Evolutionary conservation across 2,329 filamentous ascomycete genomes (phyloP).

Genomic region (Neospermospora avenae): DNA sequence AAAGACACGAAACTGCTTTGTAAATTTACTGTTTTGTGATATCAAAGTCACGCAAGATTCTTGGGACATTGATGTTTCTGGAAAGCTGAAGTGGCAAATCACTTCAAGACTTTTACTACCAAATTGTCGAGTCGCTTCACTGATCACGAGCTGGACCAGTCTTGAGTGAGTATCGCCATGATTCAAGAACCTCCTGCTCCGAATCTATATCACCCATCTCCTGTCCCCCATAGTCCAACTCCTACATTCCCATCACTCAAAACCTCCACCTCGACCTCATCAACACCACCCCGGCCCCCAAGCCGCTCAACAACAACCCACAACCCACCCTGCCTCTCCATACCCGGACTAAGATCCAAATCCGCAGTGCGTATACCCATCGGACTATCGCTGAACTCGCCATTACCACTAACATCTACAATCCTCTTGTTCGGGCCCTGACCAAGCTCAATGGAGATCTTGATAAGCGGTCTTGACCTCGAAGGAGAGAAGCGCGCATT

Average conservation of each 20-base stretch:
- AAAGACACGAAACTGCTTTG: no score
- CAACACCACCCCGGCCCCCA: slow-evolving; percentile 45
- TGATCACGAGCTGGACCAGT: no score
- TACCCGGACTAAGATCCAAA: slow-evolving; percentile 69
- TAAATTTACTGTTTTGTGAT: no score
- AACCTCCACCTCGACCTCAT: slow-evolving; percentile 52
- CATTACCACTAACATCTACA: slow-evolving; percentile 65
- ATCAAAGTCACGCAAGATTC: no score
- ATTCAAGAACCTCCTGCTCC: not conserved
- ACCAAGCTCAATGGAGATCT: slow-evolving; percentile 70
- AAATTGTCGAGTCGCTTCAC: no score
- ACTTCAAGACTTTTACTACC: no score
- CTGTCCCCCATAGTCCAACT: slow-evolving; percentile 36
- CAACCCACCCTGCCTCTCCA: slow-evolving; percentile 53
- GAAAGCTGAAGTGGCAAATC: no score
- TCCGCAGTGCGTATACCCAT: slow-evolving; percentile 67
- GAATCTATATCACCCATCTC: slow-evolving; percentile 21
- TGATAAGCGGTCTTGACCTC: slow-evolving; percentile 48
- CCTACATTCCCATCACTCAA: slow-evolving; percentile 37
- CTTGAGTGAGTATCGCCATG: no score
- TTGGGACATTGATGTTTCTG: no score
- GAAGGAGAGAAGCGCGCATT: not conserved
- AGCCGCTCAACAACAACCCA: slow-evolving; percentile 83
- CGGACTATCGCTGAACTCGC: slow-evolving; percentile 68
- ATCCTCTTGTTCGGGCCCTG: slow-evolving; percentile 64